Evolutionary conservation across 2,329 filamentous ascomycete species (phyloP).

Genomic region (Fusarium chlamydosporum): DNA sequence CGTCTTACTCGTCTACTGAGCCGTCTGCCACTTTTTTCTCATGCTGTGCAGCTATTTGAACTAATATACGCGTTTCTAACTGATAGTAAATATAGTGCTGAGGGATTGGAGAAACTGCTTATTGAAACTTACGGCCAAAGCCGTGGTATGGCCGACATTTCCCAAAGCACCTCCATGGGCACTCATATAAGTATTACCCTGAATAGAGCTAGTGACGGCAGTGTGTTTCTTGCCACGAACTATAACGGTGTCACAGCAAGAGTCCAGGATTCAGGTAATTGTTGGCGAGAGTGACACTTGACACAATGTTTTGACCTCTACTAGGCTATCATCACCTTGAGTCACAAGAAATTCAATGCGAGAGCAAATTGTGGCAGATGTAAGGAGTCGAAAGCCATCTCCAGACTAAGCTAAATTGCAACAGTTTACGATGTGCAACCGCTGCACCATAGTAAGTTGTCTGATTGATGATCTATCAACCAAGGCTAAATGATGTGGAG

Average conservation of each 20-base stretch:
- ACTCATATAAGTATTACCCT: conserved; percentile 30
- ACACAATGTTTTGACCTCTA: neutral
- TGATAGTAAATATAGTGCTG: conserved; percentile 26
- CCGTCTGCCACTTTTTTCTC: conserved; percentile 20
- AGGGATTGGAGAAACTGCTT: conserved; percentile 18
- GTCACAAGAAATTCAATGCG: conserved; percentile 8
- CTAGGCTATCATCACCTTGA: conserved; percentile 27
- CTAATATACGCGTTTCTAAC: conserved; percentile 14
- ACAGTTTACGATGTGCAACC: conserved; percentile 31
- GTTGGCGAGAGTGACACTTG: neutral
- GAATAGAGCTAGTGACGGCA: conserved; percentile 27
- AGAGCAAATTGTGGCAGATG: conserved; percentile 24
- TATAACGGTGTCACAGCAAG: conserved; percentile 29
- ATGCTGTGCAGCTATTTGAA: conserved; percentile 5
- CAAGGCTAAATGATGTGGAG: conserved; percentile 15
- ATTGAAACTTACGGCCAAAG: conserved; percentile 19
- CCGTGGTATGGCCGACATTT: conserved; percentile 13
- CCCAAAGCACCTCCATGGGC: conserved; percentile 26
- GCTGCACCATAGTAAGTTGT: conserved; percentile 39
- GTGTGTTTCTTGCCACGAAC: conserved; percentile 33
- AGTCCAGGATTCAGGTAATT: conserved; percentile 5
- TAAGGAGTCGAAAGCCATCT: conserved; percentile 9
- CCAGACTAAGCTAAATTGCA: conserved; percentile 6
- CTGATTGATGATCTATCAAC: neutral
- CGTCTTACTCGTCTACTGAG: neutral